Percentiles rank a stretch among this genome's conserved stretches.
These are phyloP conservation scores for Silene vulgaris DNA, from an alignment of 179 eudicot genomes.

Conservation along the genomic window DNA sequence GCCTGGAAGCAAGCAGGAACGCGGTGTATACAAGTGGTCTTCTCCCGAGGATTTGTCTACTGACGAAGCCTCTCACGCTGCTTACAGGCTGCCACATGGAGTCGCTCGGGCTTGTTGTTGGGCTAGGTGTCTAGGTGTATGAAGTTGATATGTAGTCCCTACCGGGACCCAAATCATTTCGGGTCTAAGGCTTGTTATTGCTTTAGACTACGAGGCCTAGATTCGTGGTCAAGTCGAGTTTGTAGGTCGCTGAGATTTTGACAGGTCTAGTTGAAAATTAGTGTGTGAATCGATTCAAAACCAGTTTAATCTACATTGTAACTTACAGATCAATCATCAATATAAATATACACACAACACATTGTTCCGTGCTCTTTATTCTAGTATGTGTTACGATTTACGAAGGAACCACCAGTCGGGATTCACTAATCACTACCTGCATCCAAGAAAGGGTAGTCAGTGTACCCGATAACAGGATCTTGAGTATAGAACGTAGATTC, in stretches of 20 bases:
- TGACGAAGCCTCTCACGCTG: conserved; percentile 52
- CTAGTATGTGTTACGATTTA: background rate
- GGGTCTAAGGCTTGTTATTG: background rate
- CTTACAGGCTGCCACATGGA: conserved; percentile 49
- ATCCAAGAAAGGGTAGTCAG: conserved; percentile 64
- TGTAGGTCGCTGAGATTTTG: background rate
- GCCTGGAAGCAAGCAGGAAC: conserved; percentile 75
- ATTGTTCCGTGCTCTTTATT: background rate
- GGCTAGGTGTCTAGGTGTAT: conserved; percentile 61
- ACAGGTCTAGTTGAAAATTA: background rate
- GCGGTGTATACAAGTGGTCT: conserved; percentile 77
- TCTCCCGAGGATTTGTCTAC: conserved; percentile 46
- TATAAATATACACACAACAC: background rate
- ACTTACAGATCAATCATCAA: conserved; percentile 14
- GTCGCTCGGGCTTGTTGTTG: conserved; percentile 46
- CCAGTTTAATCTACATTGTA: conserved; percentile 9
- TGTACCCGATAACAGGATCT: conserved; percentile 79
- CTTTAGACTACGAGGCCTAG: background rate
- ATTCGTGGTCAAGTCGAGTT: background rate
- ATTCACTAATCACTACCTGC: conserved; percentile 15
- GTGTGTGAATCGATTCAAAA: conserved; percentile 7
- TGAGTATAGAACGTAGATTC: conserved; percentile 62
- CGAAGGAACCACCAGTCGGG: background rate
- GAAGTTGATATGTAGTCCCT: conserved; percentile 17
- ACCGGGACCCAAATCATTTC: background rate